A percentile compares a stretch with the other conserved stretches of the same genome.
Conservation (phyloP, 1,139 yeast genomes). For the Pichia terricola region DNA sequence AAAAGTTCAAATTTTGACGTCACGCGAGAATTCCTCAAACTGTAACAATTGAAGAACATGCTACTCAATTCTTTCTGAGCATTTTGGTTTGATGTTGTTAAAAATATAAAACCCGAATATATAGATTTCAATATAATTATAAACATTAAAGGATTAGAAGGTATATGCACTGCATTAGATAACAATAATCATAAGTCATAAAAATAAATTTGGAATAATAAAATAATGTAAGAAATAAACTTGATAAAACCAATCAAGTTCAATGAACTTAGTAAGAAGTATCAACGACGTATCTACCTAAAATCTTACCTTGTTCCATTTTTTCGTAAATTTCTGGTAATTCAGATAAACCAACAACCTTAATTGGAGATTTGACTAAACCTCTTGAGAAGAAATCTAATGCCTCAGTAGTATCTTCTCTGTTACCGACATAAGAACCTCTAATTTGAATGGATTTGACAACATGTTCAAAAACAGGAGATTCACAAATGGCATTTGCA, state of each 20-base stretch:
- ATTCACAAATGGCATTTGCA: conserved; percentile 56
- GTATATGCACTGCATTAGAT: no score
- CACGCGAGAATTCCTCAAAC: no score
- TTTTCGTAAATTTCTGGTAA: conserved; percentile 52
- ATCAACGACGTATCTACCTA: conserved; percentile 74
- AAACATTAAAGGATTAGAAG: no score
- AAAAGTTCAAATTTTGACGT: no score
- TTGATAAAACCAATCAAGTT: not conserved
- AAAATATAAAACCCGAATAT: no score
- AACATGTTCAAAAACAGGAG: conserved; percentile 58
- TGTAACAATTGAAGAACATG: no score
- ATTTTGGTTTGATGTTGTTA: no score
- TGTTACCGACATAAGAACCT: conserved; percentile 75
- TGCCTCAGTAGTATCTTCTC: conserved; percentile 73
- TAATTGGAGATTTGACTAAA: conserved; percentile 58
- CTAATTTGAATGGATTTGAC: conserved; percentile 52
- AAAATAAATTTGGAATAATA: no score
- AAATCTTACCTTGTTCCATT: conserved; percentile 63
- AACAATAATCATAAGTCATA: no score
- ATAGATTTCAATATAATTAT: no score
- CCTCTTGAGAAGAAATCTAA: conserved; percentile 66
- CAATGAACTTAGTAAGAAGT: conserved; percentile 26
- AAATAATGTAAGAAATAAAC: no score
- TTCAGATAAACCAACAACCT: conserved; percentile 59
- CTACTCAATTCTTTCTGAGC: no score